These are phyloP conservation scores for Arthroderma sp. DNA, from an alignment of 2,329 filamentous ascomycete species.

Conservation along the genomic window DNA sequence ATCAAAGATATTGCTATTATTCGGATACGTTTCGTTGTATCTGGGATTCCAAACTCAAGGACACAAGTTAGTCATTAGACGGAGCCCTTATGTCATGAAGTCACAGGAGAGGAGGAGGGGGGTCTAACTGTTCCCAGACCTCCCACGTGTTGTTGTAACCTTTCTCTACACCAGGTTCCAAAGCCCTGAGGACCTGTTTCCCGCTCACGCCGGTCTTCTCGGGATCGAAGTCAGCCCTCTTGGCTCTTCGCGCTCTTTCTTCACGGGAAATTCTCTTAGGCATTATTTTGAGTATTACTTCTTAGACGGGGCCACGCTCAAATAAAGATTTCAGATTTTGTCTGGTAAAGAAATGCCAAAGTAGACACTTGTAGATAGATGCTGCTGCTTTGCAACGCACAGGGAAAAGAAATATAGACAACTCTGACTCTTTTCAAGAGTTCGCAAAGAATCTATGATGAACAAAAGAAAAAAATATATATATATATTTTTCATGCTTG, in stretches of 20 bases:
- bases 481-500: too few relatives aligned
- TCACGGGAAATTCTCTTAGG: constrained; percentile 7
- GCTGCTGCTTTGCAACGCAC: too few relatives aligned
- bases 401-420: too few relatives aligned
- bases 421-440: too few relatives aligned
- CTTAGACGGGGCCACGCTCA: too few relatives aligned
- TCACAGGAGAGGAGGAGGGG: not conserved
- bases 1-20: constrained; percentile 1
- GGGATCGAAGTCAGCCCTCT: not conserved
- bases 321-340: too few relatives aligned
- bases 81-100: not conserved
- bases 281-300: constrained; percentile 2
- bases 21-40: not conserved
- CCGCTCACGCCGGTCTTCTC: not conserved
- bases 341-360: too few relatives aligned
- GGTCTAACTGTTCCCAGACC: not conserved
- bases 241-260: constrained; percentile 5
- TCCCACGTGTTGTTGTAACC: not conserved
- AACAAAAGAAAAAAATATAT: too few relatives aligned
- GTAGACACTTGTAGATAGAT: too few relatives aligned
- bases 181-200: not conserved
- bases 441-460: too few relatives aligned
- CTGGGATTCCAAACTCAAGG: not conserved
- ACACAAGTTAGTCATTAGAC: not conserved
- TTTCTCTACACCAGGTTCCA: not conserved